phyloP scores from a whole-genome alignment of 2,329 filamentous ascomycete species.

The Capronia epimyces region DNA sequence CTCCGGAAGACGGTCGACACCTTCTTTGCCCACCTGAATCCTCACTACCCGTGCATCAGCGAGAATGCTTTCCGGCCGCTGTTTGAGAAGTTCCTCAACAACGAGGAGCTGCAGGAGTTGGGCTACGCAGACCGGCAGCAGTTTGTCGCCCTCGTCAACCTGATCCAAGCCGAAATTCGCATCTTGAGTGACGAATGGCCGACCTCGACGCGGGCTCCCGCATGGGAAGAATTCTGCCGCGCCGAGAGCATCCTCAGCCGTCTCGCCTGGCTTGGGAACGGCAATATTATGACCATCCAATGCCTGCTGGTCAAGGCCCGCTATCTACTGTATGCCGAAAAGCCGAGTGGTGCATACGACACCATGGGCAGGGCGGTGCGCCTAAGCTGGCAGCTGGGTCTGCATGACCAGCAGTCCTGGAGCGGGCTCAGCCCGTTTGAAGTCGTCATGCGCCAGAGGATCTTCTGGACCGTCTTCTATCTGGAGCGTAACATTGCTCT shows the following conservation, averaged over 20 bases:
- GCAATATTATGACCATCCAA: neutral
- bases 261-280: neutral
- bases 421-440: neutral
- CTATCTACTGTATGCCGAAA: neutral
- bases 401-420: neutral
- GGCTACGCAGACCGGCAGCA: neutral
- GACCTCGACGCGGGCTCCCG: neutral
- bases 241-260: neutral
- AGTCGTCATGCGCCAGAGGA: neutral
- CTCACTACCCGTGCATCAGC: no score
- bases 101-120: no score
- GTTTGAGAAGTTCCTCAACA: no score
- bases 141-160: slow-evolving; percentile 2
- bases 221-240: neutral
- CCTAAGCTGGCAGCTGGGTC: neutral
- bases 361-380: neutral
- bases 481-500: neutral
- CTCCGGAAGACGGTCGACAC: no score
- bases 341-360: neutral
- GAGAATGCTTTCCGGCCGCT: no score
- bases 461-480: slow-evolving; percentile 2
- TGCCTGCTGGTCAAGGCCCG: neutral
- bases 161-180: neutral
- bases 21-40: no score
- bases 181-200: neutral